These are phyloP conservation scores for Nicotiana otophora DNA, from an alignment of 257 asterid species.

Conservation along the genomic window DNA sequence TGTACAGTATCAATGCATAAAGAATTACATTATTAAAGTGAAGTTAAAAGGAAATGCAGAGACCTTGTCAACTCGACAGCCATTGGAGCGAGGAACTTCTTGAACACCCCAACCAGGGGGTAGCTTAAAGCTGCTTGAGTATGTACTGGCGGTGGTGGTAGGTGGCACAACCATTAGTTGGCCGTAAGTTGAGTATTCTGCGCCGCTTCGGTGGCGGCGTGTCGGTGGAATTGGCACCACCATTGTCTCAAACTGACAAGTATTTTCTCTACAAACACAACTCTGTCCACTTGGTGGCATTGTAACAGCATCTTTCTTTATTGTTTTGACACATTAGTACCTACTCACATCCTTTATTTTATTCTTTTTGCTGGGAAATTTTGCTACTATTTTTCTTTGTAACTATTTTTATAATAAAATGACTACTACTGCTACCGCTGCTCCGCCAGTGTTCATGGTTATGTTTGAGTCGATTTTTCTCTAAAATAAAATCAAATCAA, in stretches of 20 bases:
- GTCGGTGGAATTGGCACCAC: constrained; percentile 23
- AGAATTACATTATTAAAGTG: background rate
- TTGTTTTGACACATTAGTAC: background rate
- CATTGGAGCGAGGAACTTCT: constrained; percentile 50
- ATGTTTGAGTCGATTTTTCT: no score
- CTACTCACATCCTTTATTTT: no score
- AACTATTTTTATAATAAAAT: no score
- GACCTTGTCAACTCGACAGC: constrained; percentile 55
- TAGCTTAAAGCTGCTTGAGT: constrained; percentile 22
- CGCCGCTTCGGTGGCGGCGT: background rate
- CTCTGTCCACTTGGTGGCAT: background rate
- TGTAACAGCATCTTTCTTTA: background rate
- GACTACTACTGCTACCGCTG: no score
- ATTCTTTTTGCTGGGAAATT: no score
- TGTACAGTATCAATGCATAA: background rate
- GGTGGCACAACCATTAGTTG: constrained; percentile 27
- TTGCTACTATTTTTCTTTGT: no score
- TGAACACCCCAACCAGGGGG: constrained; percentile 63
- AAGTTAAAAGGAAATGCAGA: background rate
- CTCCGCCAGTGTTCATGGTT: no score
- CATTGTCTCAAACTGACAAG: background rate
- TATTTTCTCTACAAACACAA: background rate
- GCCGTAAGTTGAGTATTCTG: constrained; percentile 21
- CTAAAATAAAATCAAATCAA: no score
- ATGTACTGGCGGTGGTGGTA: background rate